Conservation (phyloP, 2,329 filamentous ascomycete species). For the Ophiostoma fasciatum region DNA sequence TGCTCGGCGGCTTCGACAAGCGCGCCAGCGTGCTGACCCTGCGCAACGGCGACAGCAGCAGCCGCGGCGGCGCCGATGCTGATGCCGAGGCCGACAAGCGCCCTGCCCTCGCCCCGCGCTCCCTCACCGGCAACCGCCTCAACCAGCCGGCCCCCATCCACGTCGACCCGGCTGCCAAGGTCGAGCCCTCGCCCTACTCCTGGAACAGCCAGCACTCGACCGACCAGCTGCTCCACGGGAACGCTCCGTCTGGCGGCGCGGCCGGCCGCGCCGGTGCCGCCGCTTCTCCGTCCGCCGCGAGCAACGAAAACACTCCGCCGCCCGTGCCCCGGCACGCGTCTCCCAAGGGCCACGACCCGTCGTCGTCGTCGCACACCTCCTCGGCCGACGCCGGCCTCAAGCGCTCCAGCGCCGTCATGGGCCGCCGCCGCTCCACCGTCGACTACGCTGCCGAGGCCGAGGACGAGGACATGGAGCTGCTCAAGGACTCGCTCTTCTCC, state of each 20-base stretch:
- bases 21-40: slow-evolving; percentile 34
- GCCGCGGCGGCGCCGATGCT: too few species aligned
- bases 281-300: slow-evolving; percentile 17
- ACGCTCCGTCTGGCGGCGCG: slow-evolving; percentile 19
- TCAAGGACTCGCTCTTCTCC: slow-evolving; percentile 37
- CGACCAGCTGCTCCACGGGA: slow-evolving; percentile 30
- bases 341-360: slow-evolving; percentile 13
- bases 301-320: slow-evolving; percentile 20
- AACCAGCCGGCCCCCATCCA: slow-evolving; percentile 32
- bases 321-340: slow-evolving; percentile 26
- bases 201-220: slow-evolving; percentile 37
- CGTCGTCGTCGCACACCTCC: slow-evolving; percentile 13
- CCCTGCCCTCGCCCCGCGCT: slow-evolving; percentile 22
- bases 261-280: too few species aligned
- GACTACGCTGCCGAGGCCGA: slow-evolving; percentile 21
- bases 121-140: slow-evolving; percentile 30
- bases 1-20: slow-evolving; percentile 44
- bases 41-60: too few species aligned
- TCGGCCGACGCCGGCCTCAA: slow-evolving; percentile 19
- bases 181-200: slow-evolving; percentile 34
- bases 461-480: slow-evolving; percentile 37
- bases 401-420: slow-evolving; percentile 17
- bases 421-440: slow-evolving; percentile 15
- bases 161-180: slow-evolving; percentile 27
- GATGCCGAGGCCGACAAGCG: too few species aligned